These are phyloP conservation scores for Bauhinia variegata DNA, from an alignment of 306 rosid species.

Conservation along the genomic window DNA sequence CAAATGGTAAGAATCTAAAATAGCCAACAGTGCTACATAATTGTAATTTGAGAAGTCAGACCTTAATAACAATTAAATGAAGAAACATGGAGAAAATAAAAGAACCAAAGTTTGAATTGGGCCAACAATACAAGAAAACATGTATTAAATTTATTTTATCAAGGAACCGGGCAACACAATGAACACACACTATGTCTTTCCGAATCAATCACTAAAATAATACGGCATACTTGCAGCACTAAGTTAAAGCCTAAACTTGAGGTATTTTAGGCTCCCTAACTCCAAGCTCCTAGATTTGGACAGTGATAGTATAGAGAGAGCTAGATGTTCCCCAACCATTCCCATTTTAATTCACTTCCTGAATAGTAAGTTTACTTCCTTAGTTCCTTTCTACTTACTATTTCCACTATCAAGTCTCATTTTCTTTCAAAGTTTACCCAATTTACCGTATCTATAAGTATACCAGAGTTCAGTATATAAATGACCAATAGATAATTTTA, in stretches of 20 bases:
- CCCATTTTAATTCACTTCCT: no score
- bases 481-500: no score
- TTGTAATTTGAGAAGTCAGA: neutral
- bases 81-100: neutral
- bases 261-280: no score
- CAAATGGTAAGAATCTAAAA: constrained; percentile 18
- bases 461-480: no score
- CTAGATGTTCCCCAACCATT: no score
- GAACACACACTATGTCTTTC: neutral
- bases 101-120: neutral
- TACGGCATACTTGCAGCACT: constrained; percentile 1
- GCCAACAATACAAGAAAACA: neutral
- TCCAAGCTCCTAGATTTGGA: no score
- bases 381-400: no score
- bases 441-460: no score
- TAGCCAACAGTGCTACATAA: constrained; percentile 10
- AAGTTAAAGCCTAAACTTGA: constrained; percentile 6
- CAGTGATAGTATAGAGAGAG: neutral
- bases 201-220: constrained; percentile 3
- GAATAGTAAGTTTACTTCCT: no score
- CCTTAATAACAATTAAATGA: constrained; percentile 3
- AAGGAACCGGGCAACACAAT: neutral
- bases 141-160: neutral
- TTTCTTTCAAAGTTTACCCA: no score
- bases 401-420: no score